Conservation (phyloP, 441 rosid genomes). For the Adansonia grandidieri region DNA sequence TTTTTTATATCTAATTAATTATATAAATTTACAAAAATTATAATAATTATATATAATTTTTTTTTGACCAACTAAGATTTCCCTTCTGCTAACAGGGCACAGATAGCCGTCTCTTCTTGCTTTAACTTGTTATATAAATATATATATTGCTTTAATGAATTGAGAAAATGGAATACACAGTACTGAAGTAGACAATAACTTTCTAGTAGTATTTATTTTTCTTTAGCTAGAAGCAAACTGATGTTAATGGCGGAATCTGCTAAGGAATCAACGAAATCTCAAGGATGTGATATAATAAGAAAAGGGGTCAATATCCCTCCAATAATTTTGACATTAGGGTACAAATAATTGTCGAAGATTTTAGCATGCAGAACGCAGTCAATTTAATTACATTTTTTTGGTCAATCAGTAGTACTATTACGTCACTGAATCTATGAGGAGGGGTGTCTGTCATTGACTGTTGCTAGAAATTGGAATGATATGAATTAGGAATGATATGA, state of each 20-base stretch:
- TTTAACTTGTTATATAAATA: no score
- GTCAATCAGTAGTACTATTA: neutral
- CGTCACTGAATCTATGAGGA: neutral
- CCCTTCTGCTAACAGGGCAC: no score
- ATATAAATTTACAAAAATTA: no score
- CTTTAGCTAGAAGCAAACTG: neutral
- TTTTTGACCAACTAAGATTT: no score
- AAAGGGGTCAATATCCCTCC: neutral
- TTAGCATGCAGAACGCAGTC: neutral
- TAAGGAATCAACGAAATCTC: neutral
- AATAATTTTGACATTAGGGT: neutral
- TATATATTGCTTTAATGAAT: neutral
- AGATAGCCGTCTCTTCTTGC: no score
- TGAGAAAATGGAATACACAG: neutral
- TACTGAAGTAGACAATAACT: neutral
- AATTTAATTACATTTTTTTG: neutral
- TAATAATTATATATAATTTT: no score
- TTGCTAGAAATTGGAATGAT: neutral
- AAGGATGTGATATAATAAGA: neutral
- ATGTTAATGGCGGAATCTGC: neutral
- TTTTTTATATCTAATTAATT: no score
- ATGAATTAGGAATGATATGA: no score
- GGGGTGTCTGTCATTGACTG: neutral
- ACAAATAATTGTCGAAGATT: neutral
- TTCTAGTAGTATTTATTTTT: neutral